phyloP scores from a whole-genome alignment of 2,329 filamentous ascomycete species.

The Blastomyces emzantsi region DNA sequence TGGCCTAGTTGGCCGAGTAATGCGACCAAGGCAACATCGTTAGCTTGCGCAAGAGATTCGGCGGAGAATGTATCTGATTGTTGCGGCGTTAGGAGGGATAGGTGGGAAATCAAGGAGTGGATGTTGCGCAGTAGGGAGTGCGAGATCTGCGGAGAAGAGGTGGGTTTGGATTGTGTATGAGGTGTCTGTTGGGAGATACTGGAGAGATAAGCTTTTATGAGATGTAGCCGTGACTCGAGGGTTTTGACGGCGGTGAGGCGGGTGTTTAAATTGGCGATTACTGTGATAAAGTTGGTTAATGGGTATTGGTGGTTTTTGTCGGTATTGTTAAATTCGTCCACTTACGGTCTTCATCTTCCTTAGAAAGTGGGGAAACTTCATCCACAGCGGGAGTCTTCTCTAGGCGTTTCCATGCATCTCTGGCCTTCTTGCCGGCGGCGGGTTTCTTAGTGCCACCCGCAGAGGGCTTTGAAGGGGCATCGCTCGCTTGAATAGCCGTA shows the following conservation, averaged over 20 bases:
- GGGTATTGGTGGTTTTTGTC: not conserved
- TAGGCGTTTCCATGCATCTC: constrained; percentile 29
- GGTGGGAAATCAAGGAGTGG: constrained; percentile 71
- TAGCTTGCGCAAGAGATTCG: constrained; percentile 67
- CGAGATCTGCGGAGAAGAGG: constrained; percentile 35
- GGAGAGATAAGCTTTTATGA: constrained; percentile 68
- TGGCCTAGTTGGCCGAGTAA: constrained; percentile 68
- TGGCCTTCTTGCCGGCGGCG: constrained; percentile 25
- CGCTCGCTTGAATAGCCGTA: constrained; percentile 44
- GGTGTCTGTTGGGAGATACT: constrained; percentile 42
- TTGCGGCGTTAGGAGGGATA: constrained; percentile 70
- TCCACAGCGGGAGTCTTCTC: constrained; percentile 25
- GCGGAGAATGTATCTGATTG: constrained; percentile 56
- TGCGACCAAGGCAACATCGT: constrained; percentile 71
- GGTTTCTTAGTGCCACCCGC: constrained; percentile 24
- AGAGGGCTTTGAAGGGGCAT: constrained; percentile 20
- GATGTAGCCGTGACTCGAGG: constrained; percentile 66
- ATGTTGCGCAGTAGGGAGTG: constrained; percentile 78
- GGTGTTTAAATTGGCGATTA: constrained; percentile 62
- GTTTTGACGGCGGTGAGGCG: constrained; percentile 93
- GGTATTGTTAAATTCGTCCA: constrained; percentile 1
- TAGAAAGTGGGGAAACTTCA: constrained; percentile 35
- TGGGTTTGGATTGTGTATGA: constrained; percentile 35
- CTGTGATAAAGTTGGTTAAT: constrained; percentile 25
- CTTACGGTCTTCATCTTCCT: constrained; percentile 57